Percentiles rank a stretch among this genome's conserved stretches.
phyloP scores from a whole-genome alignment of 352 stramenopile species.

The Globisporangium paroecandrum region DNA sequence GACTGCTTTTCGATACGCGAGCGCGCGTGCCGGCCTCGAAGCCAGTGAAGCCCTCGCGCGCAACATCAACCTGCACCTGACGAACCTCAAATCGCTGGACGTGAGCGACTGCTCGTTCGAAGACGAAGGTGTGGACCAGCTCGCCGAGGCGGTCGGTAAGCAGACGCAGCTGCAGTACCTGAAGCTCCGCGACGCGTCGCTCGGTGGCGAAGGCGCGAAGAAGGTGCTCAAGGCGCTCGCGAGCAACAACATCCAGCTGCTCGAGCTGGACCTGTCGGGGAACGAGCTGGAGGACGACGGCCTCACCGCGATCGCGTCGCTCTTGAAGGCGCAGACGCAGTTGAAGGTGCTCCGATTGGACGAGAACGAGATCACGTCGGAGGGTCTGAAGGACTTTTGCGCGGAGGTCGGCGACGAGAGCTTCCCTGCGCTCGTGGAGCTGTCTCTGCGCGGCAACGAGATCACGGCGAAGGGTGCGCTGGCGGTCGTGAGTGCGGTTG shows the following conservation, averaged over 20 bases:
- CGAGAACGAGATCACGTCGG: constrained; percentile 80
- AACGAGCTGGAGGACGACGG: constrained; percentile 85
- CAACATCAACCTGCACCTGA: constrained; percentile 44
- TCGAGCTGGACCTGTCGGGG: constrained; percentile 85
- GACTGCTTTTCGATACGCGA: constrained; percentile 61
- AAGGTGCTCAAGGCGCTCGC: constrained; percentile 67
- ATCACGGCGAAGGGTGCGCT: constrained; percentile 73
- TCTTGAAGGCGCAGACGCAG: constrained; percentile 50
- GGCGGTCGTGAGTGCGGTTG: constrained; percentile 42
- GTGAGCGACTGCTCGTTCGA: constrained; percentile 92
- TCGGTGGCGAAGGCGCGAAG: constrained; percentile 74
- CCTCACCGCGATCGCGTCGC: constrained; percentile 49
- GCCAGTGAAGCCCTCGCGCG: constrained; percentile 48
- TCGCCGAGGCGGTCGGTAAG: constrained; percentile 66
- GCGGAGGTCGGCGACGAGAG: constrained; percentile 24
- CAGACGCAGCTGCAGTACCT: constrained; percentile 72
- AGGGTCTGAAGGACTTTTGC: constrained; percentile 39
- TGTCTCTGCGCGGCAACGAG: constrained; percentile 71
- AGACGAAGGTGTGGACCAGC: constrained; percentile 57
- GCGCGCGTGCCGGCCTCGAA: constrained; percentile 50
- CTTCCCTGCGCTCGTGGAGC: constrained; percentile 38
- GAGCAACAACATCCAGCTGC: constrained; percentile 56
- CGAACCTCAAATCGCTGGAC: constrained; percentile 77
- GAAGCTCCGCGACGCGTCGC: constrained; percentile 88
- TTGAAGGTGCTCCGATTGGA: constrained; percentile 69